Conservation (phyloP, 768 basidiomycete genomes). For the Mycena floridula region DNA sequence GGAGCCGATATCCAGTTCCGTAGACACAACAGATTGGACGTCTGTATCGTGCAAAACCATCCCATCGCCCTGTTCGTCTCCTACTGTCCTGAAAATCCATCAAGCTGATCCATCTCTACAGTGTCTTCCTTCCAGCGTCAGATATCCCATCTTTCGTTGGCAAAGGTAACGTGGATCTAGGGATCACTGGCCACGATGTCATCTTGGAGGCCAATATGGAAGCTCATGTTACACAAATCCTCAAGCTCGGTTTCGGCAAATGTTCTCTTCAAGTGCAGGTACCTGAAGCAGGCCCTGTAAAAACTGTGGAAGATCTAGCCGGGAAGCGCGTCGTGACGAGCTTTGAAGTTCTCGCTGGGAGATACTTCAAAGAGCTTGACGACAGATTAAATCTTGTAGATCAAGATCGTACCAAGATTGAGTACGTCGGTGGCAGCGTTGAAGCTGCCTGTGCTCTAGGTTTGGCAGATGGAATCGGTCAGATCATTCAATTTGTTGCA, state of each 20-base stretch:
- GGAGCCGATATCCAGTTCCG: constrained; percentile 96
- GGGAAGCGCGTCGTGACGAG: constrained; percentile 94
- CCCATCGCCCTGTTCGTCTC: constrained; percentile 79
- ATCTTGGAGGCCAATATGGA: constrained; percentile 88
- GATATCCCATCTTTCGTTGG: constrained; percentile 99
- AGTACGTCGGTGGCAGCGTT: constrained; percentile 96
- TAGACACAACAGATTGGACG: constrained; percentile 81
- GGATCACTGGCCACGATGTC: constrained; percentile 97
- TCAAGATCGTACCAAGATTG: constrained; percentile 69
- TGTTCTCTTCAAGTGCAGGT: constrained; percentile 89
- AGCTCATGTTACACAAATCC: constrained; percentile 65
- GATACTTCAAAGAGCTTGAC: constrained; percentile 72
- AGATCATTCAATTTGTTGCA: constrained; percentile 17
- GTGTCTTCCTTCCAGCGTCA: constrained; percentile 92
- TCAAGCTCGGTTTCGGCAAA: constrained; percentile 89
- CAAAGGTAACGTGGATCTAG: constrained; percentile 93
- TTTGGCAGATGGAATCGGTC: constrained; percentile 94
- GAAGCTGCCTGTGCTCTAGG: constrained; percentile 97
- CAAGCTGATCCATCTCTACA: constrained; percentile 24
- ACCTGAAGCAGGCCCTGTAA: constrained; percentile 66
- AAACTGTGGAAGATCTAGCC: constrained; percentile 71
- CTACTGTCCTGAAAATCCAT: not conserved
- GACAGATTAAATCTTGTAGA: constrained; percentile 42
- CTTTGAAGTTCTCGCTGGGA: constrained; percentile 81
- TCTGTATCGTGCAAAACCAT: constrained; percentile 90